Evolutionary conservation across 768 basidiomycete genomes (phyloP).

Genomic region (Russula sp.): DNA sequence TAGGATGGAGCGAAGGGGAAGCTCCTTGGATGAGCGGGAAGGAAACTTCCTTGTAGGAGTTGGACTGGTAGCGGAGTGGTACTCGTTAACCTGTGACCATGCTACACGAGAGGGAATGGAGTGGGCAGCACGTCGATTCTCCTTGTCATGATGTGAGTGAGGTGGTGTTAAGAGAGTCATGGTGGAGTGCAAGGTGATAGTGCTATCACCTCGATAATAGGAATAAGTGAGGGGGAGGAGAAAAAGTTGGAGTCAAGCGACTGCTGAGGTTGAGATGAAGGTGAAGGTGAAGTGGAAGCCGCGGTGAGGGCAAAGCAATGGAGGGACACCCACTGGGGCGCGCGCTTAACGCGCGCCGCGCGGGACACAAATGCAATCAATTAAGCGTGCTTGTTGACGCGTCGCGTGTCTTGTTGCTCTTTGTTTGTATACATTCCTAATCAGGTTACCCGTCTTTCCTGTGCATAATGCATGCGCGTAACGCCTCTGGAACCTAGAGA

Average conservation of each 20-base stretch:
- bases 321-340: not conserved
- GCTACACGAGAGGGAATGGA: constrained; percentile 34
- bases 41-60: constrained; percentile 13
- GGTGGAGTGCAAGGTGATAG: not conserved
- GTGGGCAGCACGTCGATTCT: constrained; percentile 32
- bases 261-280: not conserved
- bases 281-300: not conserved
- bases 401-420: constrained; percentile 32
- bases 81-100: constrained; percentile 47
- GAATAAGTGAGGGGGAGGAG: not conserved
- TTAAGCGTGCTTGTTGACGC: constrained; percentile 37
- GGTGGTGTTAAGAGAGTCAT: constrained; percentile 59
- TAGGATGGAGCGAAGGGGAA: constrained; percentile 61
- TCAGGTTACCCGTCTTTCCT: too few species aligned
- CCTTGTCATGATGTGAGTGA: constrained; percentile 49
- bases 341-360: not conserved
- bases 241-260: not conserved
- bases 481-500: too few species aligned
- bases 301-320: too few species aligned
- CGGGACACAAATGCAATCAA: constrained; percentile 26
- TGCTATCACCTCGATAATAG: not conserved
- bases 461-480: too few species aligned
- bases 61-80: constrained; percentile 34
- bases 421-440: constrained; percentile 14
- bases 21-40: constrained; percentile 33